Evolutionary conservation across 495 filamentous ascomycete genomes (phyloP), one percentile per base, ranked within the genome.

Genomic region (Halenospora varia): DNA sequence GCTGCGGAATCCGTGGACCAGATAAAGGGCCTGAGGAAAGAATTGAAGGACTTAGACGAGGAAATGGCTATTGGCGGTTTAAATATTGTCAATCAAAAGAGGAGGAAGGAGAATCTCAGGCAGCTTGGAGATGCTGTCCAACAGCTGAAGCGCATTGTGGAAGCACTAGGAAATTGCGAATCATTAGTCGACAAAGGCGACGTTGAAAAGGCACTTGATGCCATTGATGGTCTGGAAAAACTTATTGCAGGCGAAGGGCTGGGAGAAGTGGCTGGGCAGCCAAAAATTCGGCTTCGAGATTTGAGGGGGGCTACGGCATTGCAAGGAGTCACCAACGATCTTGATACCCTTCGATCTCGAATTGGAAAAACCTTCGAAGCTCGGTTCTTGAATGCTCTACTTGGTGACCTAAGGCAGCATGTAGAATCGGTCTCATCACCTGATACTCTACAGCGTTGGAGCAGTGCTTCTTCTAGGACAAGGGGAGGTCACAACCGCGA

Each of bases 41-140:
- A 96, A 60, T 72, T 99, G 1, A 75, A 83, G 51, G 80, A 80
- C 22, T 79, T 99, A 15, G 95, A 99, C 64, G 76, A 85, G 46
- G 88, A 96, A 58, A 91, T 97, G 76, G 95, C 91, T 3, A 72
- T 90, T 1, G 88, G 87, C 9, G 94, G 94, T 2, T 68, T 99
- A 9, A 87, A 96, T 58, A 84, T 97, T 53, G 84, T 96, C 6
- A 86, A 89, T 40, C 83, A 95, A 67, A 83, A 88, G 48, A 82
- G 88, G 39, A 82, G 89, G 49, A 79, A 86, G 55, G 90, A 96
- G 57, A 99, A 97, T 65, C 72, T 99, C 13, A 80, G 85, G 47
- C 88, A 89, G 67, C 73, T 99, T 11, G 85, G 88, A 18, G 82
- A 90, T 61, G 86, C 94, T 1, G 88, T 94, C 10, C 81, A 83